These are phyloP conservation scores for button mushroom (Agaricus bisporus) DNA, from an alignment of 768 basidiomycete species.

Conservation along the genomic window DNA sequence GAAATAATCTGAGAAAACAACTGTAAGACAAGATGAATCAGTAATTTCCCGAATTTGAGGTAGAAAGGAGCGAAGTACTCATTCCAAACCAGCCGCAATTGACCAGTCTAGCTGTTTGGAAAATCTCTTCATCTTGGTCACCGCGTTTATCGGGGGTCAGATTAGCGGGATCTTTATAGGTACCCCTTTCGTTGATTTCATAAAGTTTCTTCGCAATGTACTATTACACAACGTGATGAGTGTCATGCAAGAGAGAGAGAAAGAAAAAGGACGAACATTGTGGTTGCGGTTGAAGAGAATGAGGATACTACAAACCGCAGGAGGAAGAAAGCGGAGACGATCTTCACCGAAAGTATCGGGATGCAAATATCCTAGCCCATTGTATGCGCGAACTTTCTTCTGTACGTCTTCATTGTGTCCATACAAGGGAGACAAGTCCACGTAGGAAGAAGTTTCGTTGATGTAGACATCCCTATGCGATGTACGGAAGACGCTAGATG, in stretches of 20 bases:
- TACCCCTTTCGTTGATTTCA: constrained; percentile 75
- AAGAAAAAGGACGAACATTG: constrained; percentile 46
- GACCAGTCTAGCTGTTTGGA: constrained; percentile 72
- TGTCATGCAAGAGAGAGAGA: background rate
- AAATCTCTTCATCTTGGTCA: constrained; percentile 71
- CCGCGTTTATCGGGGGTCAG: constrained; percentile 32
- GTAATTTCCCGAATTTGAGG: background rate
- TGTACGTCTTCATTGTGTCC: constrained; percentile 63
- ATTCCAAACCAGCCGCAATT: constrained; percentile 79
- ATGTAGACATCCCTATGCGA: constrained; percentile 57
- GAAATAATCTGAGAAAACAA: constrained; percentile 83
- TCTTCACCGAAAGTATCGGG: constrained; percentile 80
- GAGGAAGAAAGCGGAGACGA: constrained; percentile 72
- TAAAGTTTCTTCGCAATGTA: constrained; percentile 74
- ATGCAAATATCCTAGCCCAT: constrained; percentile 61
- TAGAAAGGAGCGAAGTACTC: constrained; percentile 20
- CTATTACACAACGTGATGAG: constrained; percentile 26
- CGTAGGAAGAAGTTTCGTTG: constrained; percentile 84
- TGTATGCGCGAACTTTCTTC: constrained; percentile 45
- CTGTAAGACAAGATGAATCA: constrained; percentile 16
- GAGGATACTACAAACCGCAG: constrained; percentile 65
- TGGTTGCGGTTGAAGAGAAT: constrained; percentile 90
- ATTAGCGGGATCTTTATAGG: constrained; percentile 48
- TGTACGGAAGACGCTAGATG: constrained; percentile 73
- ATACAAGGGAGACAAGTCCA: constrained; percentile 80